Evolutionary conservation across 768 basidiomycete genomes (phyloP).

Genomic region (Naganishia friedmannii): DNA sequence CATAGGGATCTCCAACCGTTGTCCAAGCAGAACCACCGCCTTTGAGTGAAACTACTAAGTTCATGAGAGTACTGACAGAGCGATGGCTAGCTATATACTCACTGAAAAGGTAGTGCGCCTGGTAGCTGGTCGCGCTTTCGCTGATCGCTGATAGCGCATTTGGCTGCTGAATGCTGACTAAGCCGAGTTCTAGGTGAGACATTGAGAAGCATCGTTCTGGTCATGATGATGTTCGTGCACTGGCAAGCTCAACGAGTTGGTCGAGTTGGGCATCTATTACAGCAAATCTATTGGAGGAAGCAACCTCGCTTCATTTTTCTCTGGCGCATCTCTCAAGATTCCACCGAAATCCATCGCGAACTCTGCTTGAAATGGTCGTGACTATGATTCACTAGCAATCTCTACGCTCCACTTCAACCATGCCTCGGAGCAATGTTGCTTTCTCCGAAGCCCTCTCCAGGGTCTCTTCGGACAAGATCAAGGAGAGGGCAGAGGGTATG

Average conservation of each 20-base stretch:
- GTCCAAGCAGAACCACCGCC: not conserved
- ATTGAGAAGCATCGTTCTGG: not conserved
- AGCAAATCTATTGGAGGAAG: too few species aligned
- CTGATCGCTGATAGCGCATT: not conserved
- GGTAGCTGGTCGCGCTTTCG: not conserved
- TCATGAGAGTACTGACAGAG: too few species aligned
- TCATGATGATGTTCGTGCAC: not conserved
- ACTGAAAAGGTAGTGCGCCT: not conserved
- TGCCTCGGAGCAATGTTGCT: slow-evolving; percentile 19
- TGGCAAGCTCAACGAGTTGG: too few species aligned
- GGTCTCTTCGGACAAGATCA: slow-evolving; percentile 58
- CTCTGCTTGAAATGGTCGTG: not conserved
- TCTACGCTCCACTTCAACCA: not conserved
- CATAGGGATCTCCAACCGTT: not conserved
- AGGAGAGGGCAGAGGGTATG: slow-evolving; percentile 68
- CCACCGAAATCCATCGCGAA: not conserved
- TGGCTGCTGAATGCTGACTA: slow-evolving; percentile 19
- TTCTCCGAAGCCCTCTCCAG: slow-evolving; percentile 35
- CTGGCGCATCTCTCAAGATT: too few species aligned
- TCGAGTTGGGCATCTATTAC: too few species aligned
- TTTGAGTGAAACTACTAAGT: not conserved
- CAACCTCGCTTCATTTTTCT: too few species aligned
- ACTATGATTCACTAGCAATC: not conserved
- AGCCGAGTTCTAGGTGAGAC: not conserved
- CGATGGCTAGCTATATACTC: slow-evolving; percentile 1